Evolutionary conservation across 192 early-diverging fungal species (phyloP), one percentile per base, ranked within the genome.

Genomic region (Coemansia biformis): DNA sequence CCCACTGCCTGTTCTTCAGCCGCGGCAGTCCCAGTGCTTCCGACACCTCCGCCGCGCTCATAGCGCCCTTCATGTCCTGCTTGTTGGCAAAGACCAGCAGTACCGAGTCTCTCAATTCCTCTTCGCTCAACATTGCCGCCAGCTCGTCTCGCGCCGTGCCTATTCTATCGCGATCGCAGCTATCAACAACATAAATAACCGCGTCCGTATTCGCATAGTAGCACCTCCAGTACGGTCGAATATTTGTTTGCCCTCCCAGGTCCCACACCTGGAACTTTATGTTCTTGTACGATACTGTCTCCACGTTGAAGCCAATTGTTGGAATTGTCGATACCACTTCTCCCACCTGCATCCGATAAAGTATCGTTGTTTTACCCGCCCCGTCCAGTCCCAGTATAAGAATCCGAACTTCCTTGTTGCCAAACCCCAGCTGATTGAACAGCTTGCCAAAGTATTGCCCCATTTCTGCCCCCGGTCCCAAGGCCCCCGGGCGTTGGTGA

Each of bases 251-350:
- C 24, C 91, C 91, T 34, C 92, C 92, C 35, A 93, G 63, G 75
- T 98, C 91, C 94, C 94, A 93, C 36, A 93, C 96, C 77, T 95
- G 91, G 79, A 98, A 96, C 70, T 93, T 94, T 66, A 98, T 88
- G 76, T 98, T 98, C 51, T 96, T 96, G 77, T 91, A 94, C 28
- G 82, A 79, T 32, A 97, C 88, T 9, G 94, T 94, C 62, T 94
- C 94, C 18, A 94, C 90, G 63, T 86, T 89, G 59, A 86, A 89
- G 48, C 85, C 87, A 39, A 86, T 86, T 9, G 87, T 98, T 21
- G 94, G 94, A 49, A 98, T 94, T 8, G 94, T 96, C 19, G 92
- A 93, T 17, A 98, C 92, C 8, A 96, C 90, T 70, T 98, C 94
- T 44, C 92, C 94, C 41, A 98, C 86, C 78, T 94, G 83, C 49